Conservation (phyloP, 805 yeast species). For the Candida boidinii region DNA sequence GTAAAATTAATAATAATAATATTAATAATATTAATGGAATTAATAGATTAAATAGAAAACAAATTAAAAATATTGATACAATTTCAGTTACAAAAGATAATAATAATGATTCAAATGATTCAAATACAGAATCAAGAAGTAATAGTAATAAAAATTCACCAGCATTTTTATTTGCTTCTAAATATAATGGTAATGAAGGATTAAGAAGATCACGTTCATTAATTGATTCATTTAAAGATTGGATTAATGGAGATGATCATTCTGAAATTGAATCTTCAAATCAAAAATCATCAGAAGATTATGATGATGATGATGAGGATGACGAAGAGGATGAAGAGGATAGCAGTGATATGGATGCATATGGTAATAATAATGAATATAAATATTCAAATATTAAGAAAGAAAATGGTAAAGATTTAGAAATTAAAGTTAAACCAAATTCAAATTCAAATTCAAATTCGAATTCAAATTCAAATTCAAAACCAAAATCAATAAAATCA, state of each 20-base stretch:
- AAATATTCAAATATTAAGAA: too few species aligned
- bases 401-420: too few species aligned
- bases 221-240: conserved; percentile 26
- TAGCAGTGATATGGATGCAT: too few species aligned
- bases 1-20: conserved; percentile 9
- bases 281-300: conserved; percentile 2
- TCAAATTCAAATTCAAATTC: too few species aligned
- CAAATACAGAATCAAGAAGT: conserved; percentile 7
- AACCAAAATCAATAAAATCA: too few species aligned
- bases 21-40: background rate
- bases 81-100: conserved; percentile 2
- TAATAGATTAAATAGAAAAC: too few species aligned
- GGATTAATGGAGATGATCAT: conserved; percentile 24
- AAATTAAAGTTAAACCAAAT: too few species aligned
- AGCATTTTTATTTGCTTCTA: conserved; percentile 59
- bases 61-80: background rate
- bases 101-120: too few species aligned
- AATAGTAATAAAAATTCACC: conserved; percentile 43
- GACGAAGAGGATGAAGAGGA: conserved; percentile 1
- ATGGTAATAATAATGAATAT: too few species aligned
- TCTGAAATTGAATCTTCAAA: conserved; percentile 16
- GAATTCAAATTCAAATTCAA: too few species aligned
- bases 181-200: conserved; percentile 49
- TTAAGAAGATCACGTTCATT: conserved; percentile 13
- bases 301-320: conserved; percentile 6